phyloP scores from a whole-genome alignment of 306 rosid species.

The Citrullus amarus region DNA sequence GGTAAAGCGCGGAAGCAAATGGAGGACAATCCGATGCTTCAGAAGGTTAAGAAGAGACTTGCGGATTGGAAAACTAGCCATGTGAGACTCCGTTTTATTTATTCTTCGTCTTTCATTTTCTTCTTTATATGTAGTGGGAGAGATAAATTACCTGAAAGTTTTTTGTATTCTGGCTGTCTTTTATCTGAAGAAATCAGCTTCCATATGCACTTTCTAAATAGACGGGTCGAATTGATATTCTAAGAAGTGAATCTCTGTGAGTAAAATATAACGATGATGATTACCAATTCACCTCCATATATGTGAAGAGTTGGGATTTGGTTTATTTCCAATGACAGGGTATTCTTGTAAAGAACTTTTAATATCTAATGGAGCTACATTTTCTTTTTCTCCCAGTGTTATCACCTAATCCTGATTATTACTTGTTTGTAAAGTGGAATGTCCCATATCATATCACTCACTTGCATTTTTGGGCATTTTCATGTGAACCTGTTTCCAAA shows the following conservation, averaged over 20 bases:
- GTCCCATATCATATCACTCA: too few relatives aligned
- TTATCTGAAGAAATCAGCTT: not conserved
- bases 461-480: too few relatives aligned
- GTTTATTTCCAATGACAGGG: not conserved
- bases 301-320: not conserved
- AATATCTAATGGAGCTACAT: not conserved
- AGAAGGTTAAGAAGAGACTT: constrained; percentile 22
- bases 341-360: not conserved
- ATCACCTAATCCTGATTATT: not conserved
- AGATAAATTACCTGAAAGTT: not conserved
- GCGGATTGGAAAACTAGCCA: constrained; percentile 23
- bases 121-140: not conserved
- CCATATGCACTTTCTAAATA: not conserved
- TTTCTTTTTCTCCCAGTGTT: not conserved
- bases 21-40: constrained; percentile 28
- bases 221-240: not conserved
- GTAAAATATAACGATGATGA: not conserved
- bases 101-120: not conserved
- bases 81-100: constrained; percentile 11
- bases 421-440: not conserved
- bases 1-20: constrained; percentile 24
- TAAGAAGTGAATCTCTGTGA: not conserved
- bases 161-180: not conserved
- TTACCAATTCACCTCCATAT: not conserved
- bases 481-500: too few relatives aligned